Conservation (phyloP, 2,329 filamentous ascomycete genomes). For the Fusarium burgessii region DNA sequence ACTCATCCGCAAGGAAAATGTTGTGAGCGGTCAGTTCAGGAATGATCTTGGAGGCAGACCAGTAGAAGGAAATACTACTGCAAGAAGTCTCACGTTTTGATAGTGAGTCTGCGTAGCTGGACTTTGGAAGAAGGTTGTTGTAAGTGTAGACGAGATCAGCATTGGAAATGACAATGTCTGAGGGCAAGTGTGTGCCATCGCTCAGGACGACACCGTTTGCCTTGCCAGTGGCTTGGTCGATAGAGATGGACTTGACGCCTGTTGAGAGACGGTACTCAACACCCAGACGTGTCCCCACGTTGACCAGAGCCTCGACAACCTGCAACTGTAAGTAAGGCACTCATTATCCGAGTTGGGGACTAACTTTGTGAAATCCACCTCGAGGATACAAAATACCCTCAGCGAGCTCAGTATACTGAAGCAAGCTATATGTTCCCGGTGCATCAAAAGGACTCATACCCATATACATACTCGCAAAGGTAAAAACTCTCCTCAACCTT, state of each 20-base stretch:
- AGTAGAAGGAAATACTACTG: constrained; percentile 83
- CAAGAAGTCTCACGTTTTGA: constrained; percentile 70
- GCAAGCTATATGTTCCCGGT: constrained; percentile 77
- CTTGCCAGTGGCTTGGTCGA: constrained; percentile 58
- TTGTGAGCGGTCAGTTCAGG: constrained; percentile 77
- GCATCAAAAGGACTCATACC: constrained; percentile 84
- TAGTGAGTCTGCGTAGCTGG: constrained; percentile 54
- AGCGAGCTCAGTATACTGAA: constrained; percentile 79
- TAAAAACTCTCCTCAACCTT: constrained; percentile 76
- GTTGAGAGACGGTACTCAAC: constrained; percentile 72
- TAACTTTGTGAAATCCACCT: constrained; percentile 73
- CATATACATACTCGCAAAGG: constrained; percentile 86
- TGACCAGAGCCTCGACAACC: constrained; percentile 71
- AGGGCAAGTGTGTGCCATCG: constrained; percentile 67
- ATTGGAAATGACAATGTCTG: constrained; percentile 77
- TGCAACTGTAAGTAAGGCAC: neutral
- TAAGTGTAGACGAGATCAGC: constrained; percentile 82
- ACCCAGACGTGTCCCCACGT: constrained; percentile 70
- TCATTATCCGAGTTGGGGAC: accelerated
- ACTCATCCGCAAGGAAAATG: constrained; percentile 81
- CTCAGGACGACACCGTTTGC: constrained; percentile 71
- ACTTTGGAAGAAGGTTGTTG: constrained; percentile 72
- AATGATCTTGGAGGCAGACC: constrained; percentile 71
- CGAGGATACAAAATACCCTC: constrained; percentile 82
- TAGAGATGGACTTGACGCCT: constrained; percentile 64